Conservation (phyloP, 2,329 filamentous ascomycete species). For the Aspergillus fischeri region DNA sequence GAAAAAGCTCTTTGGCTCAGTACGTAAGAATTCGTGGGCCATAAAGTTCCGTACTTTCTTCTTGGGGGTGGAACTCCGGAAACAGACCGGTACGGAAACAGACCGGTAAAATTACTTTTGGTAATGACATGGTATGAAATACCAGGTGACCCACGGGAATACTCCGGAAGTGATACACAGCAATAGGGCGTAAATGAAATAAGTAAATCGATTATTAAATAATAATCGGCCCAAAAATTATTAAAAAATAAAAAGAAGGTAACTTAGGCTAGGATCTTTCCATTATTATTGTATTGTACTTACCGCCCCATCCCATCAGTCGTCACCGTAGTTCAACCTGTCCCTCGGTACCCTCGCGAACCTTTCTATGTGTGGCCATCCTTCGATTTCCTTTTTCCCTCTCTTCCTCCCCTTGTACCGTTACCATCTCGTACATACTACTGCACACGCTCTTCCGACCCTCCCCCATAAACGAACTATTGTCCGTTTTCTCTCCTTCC, state of each 20-base stretch:
- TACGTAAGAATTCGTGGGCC: background rate
- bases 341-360: constrained; percentile 22
- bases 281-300: constrained; percentile 8
- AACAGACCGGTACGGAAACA: constrained; percentile 33
- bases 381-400: constrained; percentile 14
- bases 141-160: constrained; percentile 20
- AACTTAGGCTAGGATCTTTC: constrained; percentile 13
- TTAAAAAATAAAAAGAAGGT: constrained; percentile 1
- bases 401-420: constrained; percentile 18
- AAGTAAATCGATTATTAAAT: constrained; percentile 8
- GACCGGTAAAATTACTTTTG: constrained; percentile 23
- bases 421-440: constrained; percentile 16
- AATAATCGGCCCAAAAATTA: constrained; percentile 7
- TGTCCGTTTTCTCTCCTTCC: constrained; percentile 16
- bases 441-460: constrained; percentile 7
- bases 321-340: constrained; percentile 15
- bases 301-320: constrained; percentile 19
- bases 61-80: constrained; percentile 20
- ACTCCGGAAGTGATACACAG: constrained; percentile 20
- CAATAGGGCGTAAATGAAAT: constrained; percentile 10
- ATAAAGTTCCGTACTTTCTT: constrained; percentile 20
- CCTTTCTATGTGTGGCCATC: constrained; percentile 19
- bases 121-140: constrained; percentile 20
- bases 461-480: constrained; percentile 17
- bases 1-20: background rate